Evolutionary conservation across 805 yeast species (phyloP), one percentile per base, ranked within the genome.

Genomic region (Saccharomycopsis lassenensis): DNA sequence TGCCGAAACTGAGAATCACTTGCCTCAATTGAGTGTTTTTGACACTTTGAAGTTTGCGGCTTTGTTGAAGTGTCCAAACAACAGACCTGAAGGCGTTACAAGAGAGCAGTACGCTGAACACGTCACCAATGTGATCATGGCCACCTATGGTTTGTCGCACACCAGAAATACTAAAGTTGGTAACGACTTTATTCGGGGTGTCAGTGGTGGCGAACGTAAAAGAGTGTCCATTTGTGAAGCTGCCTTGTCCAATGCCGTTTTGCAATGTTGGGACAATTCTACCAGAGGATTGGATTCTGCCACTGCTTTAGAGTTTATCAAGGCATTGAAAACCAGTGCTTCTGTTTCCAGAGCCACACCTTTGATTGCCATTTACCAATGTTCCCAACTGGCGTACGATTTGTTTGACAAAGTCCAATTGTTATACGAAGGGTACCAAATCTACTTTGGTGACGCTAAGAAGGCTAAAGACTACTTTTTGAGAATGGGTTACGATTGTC

Each of bases 211-310:
- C 54, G 75, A 70, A 48, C 54, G 74, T 41, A 70, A 69, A 53
- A 61, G 76, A 49, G 74, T 69, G 16, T 63, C 72, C 12, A 65
- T 69, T 43, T 71, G 71, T 24, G 75, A 70, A 48, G 67, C 61
- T 15, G 54, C 67, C 7, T 56, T 67, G 29, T 53, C 59, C 33
- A 65, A 68, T 29, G 65, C 71, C 19, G 54, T 58, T 31, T 37
- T 71, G 28, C 74, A 71, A 49, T 68, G 74, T 55, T 71, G 77
- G 77, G 77, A 76, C 63, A 76, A 76, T 51, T 69, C 80, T 10
- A 76, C 82, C 16, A 70, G 83, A 19, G 83, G 82, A 52, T 66
- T 76, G 47, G 83, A 76, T 58, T 62, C 82, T 7, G 80, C 82
- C 19, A 74, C 81, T 32, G 83, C 83, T 22, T 59, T 72, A 49